Percentiles rank a stretch among this genome's conserved stretches.
Evolutionary conservation across 805 yeast genomes (phyloP).

Genomic region (Lipomyces orientalis): DNA sequence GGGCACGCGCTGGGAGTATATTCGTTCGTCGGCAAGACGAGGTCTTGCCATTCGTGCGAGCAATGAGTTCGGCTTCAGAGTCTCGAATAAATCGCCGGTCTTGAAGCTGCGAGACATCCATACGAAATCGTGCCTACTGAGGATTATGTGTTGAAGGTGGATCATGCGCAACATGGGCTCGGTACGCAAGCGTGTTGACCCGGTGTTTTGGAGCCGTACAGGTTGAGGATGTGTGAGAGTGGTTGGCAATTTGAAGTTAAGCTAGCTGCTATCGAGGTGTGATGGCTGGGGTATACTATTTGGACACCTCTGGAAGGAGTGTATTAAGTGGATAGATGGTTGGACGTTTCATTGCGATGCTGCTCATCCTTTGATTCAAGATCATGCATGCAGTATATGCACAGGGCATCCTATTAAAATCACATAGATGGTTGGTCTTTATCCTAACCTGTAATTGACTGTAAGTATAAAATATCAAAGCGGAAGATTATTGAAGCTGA

Average conservation of each 20-base stretch:
- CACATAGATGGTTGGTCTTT: too few species aligned
- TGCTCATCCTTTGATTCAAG: too few species aligned
- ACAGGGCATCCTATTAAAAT: too few species aligned
- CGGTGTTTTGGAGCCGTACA: constrained; percentile 36
- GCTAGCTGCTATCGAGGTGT: not conserved
- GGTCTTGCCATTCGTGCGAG: constrained; percentile 13
- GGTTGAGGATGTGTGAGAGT: constrained; percentile 11
- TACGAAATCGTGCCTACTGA: constrained; percentile 36
- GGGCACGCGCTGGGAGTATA: constrained; percentile 45
- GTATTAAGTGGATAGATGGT: not conserved
- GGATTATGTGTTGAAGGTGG: constrained; percentile 38
- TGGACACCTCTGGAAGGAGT: not conserved
- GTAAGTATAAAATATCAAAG: too few species aligned
- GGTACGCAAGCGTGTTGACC: constrained; percentile 45
- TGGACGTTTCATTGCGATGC: not conserved
- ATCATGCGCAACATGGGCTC: constrained; percentile 42
- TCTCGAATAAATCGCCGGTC: constrained; percentile 26
- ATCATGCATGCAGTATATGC: too few species aligned
- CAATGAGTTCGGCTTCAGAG: constrained; percentile 28
- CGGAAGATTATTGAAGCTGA: too few species aligned
- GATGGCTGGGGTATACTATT: too few species aligned
- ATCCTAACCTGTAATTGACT: too few species aligned
- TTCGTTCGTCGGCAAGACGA: constrained; percentile 17
- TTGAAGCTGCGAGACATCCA: constrained; percentile 41
- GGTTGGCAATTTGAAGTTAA: constrained; percentile 21